Base-by-base conservation (phyloP, 2,329 filamentous ascomycete genomes). In the Venturiaceae sp. region DNA sequence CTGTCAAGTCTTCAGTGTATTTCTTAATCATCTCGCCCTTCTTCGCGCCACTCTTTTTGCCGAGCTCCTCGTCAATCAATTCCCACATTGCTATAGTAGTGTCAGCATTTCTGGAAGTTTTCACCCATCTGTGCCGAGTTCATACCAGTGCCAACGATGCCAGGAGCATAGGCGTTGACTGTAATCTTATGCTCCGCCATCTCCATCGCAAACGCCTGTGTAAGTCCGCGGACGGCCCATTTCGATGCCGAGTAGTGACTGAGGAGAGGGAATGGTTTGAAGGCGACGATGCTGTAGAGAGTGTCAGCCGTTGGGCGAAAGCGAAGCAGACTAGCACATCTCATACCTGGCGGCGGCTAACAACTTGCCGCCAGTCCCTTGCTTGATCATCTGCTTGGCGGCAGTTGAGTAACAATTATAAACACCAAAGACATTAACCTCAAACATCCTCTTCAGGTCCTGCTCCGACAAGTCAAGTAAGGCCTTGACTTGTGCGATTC, bases 161-260 rank as follows among this genome's bases (percentile, higher is more conserved):
- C 85, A 0, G 85, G 85, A 0, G 83, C 84, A 64, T 87, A 87
- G 0, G 80, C 79, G 63, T 88, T 88, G 21, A 80, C 83, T 0
- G 82, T 86, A 66, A 88, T 87, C 60, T 81, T 75, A 66, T 87
- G 78, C 52, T 72, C 69, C 0, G 84, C 84, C 69, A 87, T 75
- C 62, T 86, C 84, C 77, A 85, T 82, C 0, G 85, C 84, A 62
- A 85, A 85, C 0, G 78, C 81, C 67, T 87, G 83, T 0, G 81
- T 85, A 55, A 88, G 71, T 0, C 84, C 84, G 3, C 85, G 75
- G 1, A 88, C 83, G 0, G 85, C 86, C 72, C 78, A 87, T 66
- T 88, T 88, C 16, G 78, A 78, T 3, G 83, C 80, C 21, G 76
- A 80, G 72, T 88, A 89, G 66, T 85, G 81, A 0, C 80, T 77